These are phyloP conservation scores for Lactifluus piperatus DNA, from an alignment of 768 basidiomycete species.

Conservation along the genomic window DNA sequence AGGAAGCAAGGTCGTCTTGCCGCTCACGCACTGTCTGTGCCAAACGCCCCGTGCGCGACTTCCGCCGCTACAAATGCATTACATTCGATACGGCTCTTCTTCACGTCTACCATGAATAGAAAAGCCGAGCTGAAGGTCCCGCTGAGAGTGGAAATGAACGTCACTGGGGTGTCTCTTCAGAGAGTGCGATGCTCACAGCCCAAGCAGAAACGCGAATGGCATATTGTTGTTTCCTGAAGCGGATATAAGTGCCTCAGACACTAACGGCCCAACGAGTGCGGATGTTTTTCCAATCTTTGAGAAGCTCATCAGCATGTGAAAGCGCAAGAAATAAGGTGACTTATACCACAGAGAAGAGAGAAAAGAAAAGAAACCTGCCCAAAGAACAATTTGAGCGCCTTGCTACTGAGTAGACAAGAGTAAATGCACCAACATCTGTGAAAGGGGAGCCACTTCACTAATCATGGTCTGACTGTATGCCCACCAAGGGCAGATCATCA, in stretches of 20 bases:
- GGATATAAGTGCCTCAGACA: conserved; percentile 66
- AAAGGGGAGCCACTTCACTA: conserved; percentile 62
- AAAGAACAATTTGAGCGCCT: neutral
- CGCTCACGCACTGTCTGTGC: neutral
- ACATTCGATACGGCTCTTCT: conserved; percentile 57
- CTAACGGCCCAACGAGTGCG: conserved; percentile 67
- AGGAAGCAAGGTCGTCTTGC: neutral
- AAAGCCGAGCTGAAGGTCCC: conserved; percentile 48
- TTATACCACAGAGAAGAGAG: conserved; percentile 59
- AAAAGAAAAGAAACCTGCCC: conserved; percentile 60
- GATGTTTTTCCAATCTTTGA: conserved; percentile 62
- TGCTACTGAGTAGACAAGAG: neutral
- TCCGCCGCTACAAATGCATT: conserved; percentile 53
- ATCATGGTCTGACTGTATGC: conserved; percentile 82
- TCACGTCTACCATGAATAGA: conserved; percentile 52
- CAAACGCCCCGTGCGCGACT: conserved; percentile 33
- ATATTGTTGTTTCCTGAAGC: conserved; percentile 63
- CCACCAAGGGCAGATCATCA: conserved; percentile 75
- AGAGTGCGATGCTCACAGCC: conserved; percentile 36
- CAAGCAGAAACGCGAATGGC: conserved; percentile 68
- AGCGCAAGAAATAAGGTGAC: neutral
- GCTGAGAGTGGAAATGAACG: conserved; percentile 25
- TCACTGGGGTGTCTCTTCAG: neutral
- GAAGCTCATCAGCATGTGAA: neutral
- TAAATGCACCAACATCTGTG: conserved; percentile 48